Evolutionary conservation across 1,139 yeast genomes (phyloP).

Genomic region (Magnusiomyces fungicola): DNA sequence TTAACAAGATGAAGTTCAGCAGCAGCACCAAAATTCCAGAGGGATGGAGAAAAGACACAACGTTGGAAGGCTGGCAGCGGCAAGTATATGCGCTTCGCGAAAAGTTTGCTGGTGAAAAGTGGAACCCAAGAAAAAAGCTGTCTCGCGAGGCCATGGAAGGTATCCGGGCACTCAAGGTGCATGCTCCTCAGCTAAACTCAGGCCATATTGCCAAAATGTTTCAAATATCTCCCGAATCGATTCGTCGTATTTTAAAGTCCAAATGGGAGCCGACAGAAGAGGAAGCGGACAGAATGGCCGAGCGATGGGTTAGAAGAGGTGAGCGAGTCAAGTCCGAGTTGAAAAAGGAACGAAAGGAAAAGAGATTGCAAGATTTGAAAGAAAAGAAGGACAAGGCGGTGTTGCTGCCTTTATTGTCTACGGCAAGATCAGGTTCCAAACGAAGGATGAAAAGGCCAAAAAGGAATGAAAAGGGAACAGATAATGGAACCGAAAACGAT

Average conservation of each 20-base stretch:
- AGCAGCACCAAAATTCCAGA: conserved; percentile 32
- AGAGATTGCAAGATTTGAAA: conserved; percentile 9
- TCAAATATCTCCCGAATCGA: conserved; percentile 72
- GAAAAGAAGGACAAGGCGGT: conserved; percentile 16
- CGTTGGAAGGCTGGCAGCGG: conserved; percentile 57
- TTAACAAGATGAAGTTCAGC: neutral
- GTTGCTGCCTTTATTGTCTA: conserved; percentile 7
- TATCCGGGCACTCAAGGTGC: conserved; percentile 47
- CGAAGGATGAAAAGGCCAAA: neutral
- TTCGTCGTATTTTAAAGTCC: conserved; percentile 69
- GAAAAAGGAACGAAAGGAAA: conserved; percentile 10
- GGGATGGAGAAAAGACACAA: conserved; percentile 37
- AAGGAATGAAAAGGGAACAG: neutral
- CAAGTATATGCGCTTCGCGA: conserved; percentile 54
- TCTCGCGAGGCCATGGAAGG: conserved; percentile 67
- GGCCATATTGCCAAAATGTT: conserved; percentile 58
- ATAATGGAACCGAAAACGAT: neutral
- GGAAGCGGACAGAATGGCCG: conserved; percentile 37
- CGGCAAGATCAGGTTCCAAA: neutral
- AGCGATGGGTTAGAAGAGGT: conserved; percentile 47
- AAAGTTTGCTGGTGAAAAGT: conserved; percentile 48
- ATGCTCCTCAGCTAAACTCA: conserved; percentile 52
- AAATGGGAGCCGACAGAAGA: conserved; percentile 66
- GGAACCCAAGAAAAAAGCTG: conserved; percentile 66
- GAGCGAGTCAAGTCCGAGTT: conserved; percentile 24